Evolutionary conservation across 495 filamentous ascomycete species (phyloP), one percentile per base, ranked within the genome.

Genomic region (Letharia lupina): DNA sequence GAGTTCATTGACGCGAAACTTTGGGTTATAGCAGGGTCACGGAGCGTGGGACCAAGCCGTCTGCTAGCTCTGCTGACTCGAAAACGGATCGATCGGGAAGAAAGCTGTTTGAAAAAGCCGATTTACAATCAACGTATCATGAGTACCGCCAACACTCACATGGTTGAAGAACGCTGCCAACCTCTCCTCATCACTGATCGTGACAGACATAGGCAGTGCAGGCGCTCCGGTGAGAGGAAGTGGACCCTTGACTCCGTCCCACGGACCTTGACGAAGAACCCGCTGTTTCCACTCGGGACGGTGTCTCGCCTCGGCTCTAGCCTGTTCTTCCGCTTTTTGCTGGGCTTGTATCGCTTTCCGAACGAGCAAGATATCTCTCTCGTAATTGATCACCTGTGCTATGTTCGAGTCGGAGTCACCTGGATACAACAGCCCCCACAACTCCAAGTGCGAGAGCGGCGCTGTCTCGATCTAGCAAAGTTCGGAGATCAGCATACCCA

Each of bases 151-250:
- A 4, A 12, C 20, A 58, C 61, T 57, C n/a, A 61, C 39, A 12
- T 68, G 61, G 1, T 33, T 5, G 41, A 68, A 68, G 56, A 60
- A 68, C 1, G 40, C 48, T 4, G n/a, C n/a, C 52, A 52, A 33
- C n/a, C 52, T 68, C 50, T 68, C 60, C n/a, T 56, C 11, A 37
- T 54, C 61, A 28, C 39, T 56, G 11, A 60, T 68, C 1, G 9
- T 39, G 3, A 64, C 66, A 10, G 66, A 52, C 61, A 61, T 60
- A 15, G 66, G 66, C 40, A 64, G 16, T 48, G 61, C 37, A 8
- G 40, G 31, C 18, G 54, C 9, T 2, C 45, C 60, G 10, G 60
- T 57, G 18, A 67, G 37, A 31, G 65, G 41, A 7, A 52, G 28
- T 28, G 33, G 66, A 61, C 61, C 66, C 12, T 60, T 44, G 4